Percentiles rank a stretch among this genome's conserved stretches.
phyloP scores from a whole-genome alignment of 2,329 filamentous ascomycete species.

The Sarocladiaceae sp. region DNA sequence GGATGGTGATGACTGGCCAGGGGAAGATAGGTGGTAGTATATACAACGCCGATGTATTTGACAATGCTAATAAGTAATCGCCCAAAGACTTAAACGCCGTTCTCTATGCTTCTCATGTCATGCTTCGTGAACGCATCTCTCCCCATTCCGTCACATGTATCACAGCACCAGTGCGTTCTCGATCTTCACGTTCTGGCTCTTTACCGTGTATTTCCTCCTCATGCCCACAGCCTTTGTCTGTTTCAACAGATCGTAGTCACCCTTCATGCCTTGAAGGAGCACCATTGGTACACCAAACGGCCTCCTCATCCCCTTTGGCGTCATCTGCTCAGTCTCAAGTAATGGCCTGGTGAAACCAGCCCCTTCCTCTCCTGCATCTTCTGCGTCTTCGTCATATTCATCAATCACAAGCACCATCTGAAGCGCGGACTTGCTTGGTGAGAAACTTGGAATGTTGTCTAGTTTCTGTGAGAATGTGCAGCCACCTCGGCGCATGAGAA shows the following conservation, averaged over 20 bases:
- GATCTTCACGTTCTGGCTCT: conserved; percentile 75
- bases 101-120: background rate
- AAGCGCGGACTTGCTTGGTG: conserved; percentile 44
- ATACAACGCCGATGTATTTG: too few relatives aligned
- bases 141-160: background rate
- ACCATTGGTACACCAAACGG: conserved; percentile 75
- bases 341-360: conserved; percentile 53
- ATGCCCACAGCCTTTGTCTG: conserved; percentile 67
- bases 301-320: conserved; percentile 63
- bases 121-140: background rate
- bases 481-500: conserved; percentile 76
- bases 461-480: conserved; percentile 85
- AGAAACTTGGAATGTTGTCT: conserved; percentile 74
- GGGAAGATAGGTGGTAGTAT: too few relatives aligned
- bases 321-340: conserved; percentile 70
- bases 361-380: conserved; percentile 31
- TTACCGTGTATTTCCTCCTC: conserved; percentile 72
- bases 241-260: conserved; percentile 55
- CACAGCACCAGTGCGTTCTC: conserved; percentile 67
- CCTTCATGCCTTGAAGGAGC: conserved; percentile 70
- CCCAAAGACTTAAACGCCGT: too few relatives aligned
- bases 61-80: too few relatives aligned
- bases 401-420: conserved; percentile 77
- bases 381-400: conserved; percentile 41
- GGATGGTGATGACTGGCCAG: too few relatives aligned